These are phyloP conservation scores for Gonium pectorale DNA, from an alignment of 139 green algal species.

Conservation along the genomic window DNA sequence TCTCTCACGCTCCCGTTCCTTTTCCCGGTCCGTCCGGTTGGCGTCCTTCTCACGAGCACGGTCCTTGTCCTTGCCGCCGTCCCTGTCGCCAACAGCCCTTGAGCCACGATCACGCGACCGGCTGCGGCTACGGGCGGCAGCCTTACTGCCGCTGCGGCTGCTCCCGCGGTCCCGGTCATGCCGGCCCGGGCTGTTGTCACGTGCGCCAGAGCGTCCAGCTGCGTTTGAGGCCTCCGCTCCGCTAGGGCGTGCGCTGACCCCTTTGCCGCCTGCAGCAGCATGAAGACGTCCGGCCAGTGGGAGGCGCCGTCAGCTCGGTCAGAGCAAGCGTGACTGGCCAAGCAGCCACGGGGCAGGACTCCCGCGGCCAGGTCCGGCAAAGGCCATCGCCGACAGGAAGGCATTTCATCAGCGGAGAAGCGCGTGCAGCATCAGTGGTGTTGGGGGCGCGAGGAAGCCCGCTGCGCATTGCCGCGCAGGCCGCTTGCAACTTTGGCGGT, in stretches of 20 bases:
- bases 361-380: no score
- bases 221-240: not conserved
- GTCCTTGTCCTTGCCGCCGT: constrained; percentile 5
- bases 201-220: not conserved
- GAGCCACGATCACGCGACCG: not conserved
- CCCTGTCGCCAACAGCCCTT: not conserved
- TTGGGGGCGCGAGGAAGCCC: no score
- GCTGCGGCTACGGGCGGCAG: not conserved
- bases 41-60: not conserved
- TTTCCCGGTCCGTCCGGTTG: not conserved
- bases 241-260: not conserved
- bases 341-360: no score
- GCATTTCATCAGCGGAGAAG: no score
- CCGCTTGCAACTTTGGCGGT: no score
- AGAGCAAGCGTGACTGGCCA: no score
- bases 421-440: no score
- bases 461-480: no score
- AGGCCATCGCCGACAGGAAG: no score
- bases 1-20: constrained; percentile 4
- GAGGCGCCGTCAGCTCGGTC: no score
- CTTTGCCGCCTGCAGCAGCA: not conserved
- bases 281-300: no score
- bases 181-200: not conserved
- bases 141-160: not conserved
- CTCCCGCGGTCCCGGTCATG: constrained; percentile 10